Evolutionary conservation across 192 early-diverging fungal species (phyloP).

Genomic region (Chytriomyces hyalinus): DNA sequence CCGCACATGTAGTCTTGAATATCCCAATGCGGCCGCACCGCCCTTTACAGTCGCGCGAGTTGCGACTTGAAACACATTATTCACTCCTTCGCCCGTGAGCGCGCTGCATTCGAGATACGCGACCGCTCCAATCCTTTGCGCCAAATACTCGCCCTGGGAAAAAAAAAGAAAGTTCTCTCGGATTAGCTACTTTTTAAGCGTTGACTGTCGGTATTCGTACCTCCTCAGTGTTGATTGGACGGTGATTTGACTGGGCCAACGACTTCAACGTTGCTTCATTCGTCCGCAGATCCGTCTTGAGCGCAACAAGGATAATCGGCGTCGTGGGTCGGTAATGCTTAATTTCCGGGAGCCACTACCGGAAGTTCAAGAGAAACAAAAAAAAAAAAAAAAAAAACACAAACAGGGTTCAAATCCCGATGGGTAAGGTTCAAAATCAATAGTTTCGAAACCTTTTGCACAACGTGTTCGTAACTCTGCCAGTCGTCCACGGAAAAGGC

Average conservation of each 20-base stretch:
- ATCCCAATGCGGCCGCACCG: neutral
- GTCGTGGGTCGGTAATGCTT: conserved; percentile 27
- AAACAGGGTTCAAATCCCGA: neutral
- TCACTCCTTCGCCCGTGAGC: conserved; percentile 77
- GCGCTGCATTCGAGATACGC: conserved; percentile 93
- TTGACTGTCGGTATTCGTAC: neutral
- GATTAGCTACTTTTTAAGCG: no score
- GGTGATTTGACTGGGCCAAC: neutral
- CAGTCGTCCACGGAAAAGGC: conserved; percentile 85
- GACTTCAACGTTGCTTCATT: neutral
- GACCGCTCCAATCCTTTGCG: conserved; percentile 73
- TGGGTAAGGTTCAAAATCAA: neutral
- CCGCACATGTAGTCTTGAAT: no score
- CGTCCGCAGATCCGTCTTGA: conserved; percentile 38
- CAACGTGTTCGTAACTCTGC: conserved; percentile 86
- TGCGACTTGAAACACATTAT: conserved; percentile 84
- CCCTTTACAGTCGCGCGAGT: conserved; percentile 76
- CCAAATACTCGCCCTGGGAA: conserved; percentile 60
- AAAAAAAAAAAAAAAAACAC: neutral
- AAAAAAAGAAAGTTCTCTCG: neutral
- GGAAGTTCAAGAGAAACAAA: neutral
- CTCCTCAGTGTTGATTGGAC: neutral
- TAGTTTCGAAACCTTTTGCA: conserved; percentile 22
- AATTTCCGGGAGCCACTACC: conserved; percentile 40
- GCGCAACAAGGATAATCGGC: conserved; percentile 42